Evolutionary conservation across 2,329 filamentous ascomycete genomes (phyloP).

Genomic region (Microcera coccophila): DNA sequence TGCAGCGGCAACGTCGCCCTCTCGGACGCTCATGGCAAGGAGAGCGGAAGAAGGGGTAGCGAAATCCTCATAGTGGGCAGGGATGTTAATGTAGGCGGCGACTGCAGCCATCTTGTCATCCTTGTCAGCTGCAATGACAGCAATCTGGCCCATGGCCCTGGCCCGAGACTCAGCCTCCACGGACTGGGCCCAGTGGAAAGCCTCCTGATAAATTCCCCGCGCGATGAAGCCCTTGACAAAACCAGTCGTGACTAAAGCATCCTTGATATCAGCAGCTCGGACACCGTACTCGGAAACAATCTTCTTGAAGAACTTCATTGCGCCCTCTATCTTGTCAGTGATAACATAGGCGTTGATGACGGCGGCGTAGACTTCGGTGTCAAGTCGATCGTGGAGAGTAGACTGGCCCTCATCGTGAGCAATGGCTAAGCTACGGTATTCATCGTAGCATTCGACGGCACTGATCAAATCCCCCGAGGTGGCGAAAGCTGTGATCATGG

Average conservation of each 20-base stretch:
- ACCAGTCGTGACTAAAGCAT: slow-evolving; percentile 67
- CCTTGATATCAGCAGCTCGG: slow-evolving; percentile 61
- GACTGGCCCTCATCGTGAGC: slow-evolving; percentile 72
- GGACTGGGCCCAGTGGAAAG: slow-evolving; percentile 67
- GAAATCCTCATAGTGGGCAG: slow-evolving; percentile 46
- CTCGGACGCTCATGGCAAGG: slow-evolving; percentile 79
- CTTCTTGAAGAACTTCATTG: slow-evolving; percentile 78
- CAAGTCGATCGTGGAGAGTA: slow-evolving; percentile 66
- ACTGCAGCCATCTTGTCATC: slow-evolving; percentile 66
- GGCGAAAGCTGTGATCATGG: slow-evolving; percentile 94
- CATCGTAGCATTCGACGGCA: slow-evolving; percentile 91
- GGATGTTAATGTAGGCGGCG: slow-evolving; percentile 60
- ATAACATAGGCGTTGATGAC: slow-evolving; percentile 84
- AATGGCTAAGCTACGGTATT: slow-evolving; percentile 87
- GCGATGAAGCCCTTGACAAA: slow-evolving; percentile 76
- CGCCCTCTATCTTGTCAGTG: slow-evolving; percentile 75
- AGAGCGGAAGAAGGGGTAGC: slow-evolving; percentile 70
- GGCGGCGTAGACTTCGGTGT: slow-evolving; percentile 84
- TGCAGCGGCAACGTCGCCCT: slow-evolving; percentile 73
- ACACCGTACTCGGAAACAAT: slow-evolving; percentile 62
- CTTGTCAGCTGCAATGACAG: slow-evolving; percentile 73
- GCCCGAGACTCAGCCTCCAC: slow-evolving; percentile 57
- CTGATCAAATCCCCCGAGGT: slow-evolving; percentile 75
- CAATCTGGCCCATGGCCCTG: slow-evolving; percentile 67
- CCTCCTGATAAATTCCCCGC: slow-evolving; percentile 66